Conservation (phyloP, 192 early-diverging fungal genomes). For the Irineochytrium annulatum region DNA sequence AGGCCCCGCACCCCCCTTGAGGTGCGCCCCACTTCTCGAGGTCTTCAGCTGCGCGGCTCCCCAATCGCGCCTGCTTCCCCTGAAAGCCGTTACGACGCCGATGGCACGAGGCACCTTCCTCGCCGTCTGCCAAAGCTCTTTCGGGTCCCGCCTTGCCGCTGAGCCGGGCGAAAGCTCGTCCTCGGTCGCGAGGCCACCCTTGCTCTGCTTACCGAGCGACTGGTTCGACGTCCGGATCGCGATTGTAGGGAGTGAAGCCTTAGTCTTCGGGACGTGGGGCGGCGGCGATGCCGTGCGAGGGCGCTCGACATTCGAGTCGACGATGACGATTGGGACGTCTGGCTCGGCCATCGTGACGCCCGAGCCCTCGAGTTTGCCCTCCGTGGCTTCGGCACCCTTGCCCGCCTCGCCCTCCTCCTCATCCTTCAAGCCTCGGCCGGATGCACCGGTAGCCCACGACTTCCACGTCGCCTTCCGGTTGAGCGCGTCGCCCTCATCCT, state of each 20-base stretch:
- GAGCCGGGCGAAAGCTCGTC: constrained; percentile 1
- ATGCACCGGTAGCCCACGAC: too few species aligned
- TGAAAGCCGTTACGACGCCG: constrained; percentile 36
- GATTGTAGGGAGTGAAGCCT: too few species aligned
- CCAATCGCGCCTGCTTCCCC: constrained; percentile 13
- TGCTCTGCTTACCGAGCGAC: too few species aligned
- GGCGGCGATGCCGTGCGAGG: not conserved
- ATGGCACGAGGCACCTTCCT: constrained; percentile 7
- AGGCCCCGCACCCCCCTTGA: not conserved
- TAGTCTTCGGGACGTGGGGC: too few species aligned
- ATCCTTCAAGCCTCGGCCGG: too few species aligned
- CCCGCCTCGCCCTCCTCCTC: not conserved
- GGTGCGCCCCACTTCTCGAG: not conserved
- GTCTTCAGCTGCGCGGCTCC: constrained; percentile 2
- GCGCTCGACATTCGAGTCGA: not conserved
- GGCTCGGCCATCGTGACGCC: not conserved
- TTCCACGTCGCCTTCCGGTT: too few species aligned
- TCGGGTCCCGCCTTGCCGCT: not conserved
- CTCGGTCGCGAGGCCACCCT: not conserved
- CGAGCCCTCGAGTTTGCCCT: too few species aligned
- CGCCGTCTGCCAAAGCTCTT: constrained; percentile 29
- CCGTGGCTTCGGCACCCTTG: not conserved
- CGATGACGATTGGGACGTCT: not conserved
- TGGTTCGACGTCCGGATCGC: too few species aligned
- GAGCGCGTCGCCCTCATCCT: not conserved